A percentile compares a stretch with the other conserved stretches of the same genome.
Evolutionary conservation across 345 rosid species (phyloP).

Genomic region (Erysimum cheiranthoides): DNA sequence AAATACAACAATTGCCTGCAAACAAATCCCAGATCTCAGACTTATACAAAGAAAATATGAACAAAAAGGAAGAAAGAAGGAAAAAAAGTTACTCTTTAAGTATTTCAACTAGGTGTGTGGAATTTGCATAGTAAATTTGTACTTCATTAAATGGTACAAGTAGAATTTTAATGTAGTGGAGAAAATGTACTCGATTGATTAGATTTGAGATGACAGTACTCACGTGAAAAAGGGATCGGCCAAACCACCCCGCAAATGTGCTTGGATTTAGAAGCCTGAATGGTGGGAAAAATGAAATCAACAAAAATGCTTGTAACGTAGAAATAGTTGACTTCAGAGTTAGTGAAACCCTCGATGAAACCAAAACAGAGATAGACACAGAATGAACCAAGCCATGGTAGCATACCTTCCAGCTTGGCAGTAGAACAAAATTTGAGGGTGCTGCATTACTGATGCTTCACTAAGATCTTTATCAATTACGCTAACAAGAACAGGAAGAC

Average conservation of each 20-base stretch:
- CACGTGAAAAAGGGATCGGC: slow-evolving; percentile 93
- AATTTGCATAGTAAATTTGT: not conserved
- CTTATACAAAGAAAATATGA: not conserved
- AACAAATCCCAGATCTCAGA: slow-evolving; percentile 30
- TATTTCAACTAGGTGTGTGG: slow-evolving; percentile 14
- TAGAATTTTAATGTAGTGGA: not conserved
- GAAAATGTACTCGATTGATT: not conserved
- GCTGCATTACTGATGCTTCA: slow-evolving; percentile 94
- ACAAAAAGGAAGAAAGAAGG: not conserved
- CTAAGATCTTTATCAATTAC: slow-evolving; percentile 97
- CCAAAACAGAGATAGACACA: not conserved
- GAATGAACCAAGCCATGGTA: not conserved
- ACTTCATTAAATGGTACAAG: not conserved
- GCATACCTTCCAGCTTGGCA: slow-evolving; percentile 99
- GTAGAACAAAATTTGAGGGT: slow-evolving; percentile 95
- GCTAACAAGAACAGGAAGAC: slow-evolving; percentile 90
- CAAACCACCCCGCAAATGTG: slow-evolving; percentile 99
- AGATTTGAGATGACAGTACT: slow-evolving; percentile 43
- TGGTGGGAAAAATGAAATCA: not conserved
- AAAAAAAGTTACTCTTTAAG: not conserved
- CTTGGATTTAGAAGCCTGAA: slow-evolving; percentile 97
- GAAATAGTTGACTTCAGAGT: slow-evolving; percentile 19
- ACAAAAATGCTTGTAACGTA: not conserved
- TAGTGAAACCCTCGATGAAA: not conserved
- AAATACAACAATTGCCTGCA: slow-evolving; percentile 94